Conservation (phyloP, 495 filamentous ascomycete species). For the Choiromyces venosus region DNA sequence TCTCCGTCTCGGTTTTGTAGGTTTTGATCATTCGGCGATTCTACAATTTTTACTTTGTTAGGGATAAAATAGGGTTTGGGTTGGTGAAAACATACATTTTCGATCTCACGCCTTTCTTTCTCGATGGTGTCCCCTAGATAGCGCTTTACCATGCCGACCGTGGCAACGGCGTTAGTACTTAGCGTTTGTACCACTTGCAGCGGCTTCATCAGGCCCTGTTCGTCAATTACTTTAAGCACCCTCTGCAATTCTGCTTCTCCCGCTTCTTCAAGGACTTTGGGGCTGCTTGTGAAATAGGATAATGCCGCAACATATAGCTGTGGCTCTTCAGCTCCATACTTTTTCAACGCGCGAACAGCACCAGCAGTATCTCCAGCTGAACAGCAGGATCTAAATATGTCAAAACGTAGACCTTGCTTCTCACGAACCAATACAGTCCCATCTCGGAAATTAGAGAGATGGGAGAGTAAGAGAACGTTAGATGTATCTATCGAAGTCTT, state of each 20-base stretch:
- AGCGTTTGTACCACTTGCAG: conserved; percentile 94
- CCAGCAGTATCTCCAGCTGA: conserved; percentile 86
- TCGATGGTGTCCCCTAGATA: conserved; percentile 87
- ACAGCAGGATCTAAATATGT: conserved; percentile 96
- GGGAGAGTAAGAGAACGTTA: conserved; percentile 85
- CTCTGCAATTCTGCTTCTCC: conserved; percentile 72
- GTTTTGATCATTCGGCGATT: conserved; percentile 78
- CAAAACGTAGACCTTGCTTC: conserved; percentile 82
- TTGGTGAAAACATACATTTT: conserved; percentile 47
- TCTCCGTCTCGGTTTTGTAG: conserved; percentile 78
- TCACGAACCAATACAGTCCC: conserved; percentile 90
- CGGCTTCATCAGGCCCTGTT: conserved; percentile 88
- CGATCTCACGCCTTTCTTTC: conserved; percentile 78
- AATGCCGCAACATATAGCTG: conserved; percentile 89
- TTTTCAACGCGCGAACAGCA: conserved; percentile 77
- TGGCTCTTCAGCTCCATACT: conserved; percentile 88
- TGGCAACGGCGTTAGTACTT: conserved; percentile 76
- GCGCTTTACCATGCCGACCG: conserved; percentile 92
- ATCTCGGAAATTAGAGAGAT: conserved; percentile 82
- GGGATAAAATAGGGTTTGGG: background rate
- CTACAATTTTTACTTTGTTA: conserved; percentile 42
- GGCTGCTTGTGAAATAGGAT: conserved; percentile 84
- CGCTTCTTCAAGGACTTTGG: conserved; percentile 74
- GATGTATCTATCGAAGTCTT: conserved; percentile 86
- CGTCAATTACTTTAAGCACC: conserved; percentile 79